Base-by-base conservation (phyloP, 129 eudicot species). In the Dittrichia graveolens region DNA sequence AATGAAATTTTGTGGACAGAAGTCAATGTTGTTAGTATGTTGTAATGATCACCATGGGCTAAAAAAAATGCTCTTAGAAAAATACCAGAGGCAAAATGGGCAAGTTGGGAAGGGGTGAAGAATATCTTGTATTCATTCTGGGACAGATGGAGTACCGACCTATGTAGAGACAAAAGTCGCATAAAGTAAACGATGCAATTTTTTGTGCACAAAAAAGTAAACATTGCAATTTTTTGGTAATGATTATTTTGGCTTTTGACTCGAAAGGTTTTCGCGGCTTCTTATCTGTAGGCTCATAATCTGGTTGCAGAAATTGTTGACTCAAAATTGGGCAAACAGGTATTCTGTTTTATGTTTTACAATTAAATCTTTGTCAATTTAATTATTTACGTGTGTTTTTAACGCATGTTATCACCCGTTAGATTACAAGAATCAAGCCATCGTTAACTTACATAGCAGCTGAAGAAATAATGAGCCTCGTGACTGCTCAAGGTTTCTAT, bases 381-480 rank as follows among this genome's bases (percentile, higher is more conserved):
- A 39, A 7, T 59, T n/a, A 55, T 58, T n/a, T 68, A 16, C 24
- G 24, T 50, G 7, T 70, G 72, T 16, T 78, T 56, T 70, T 49
- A 61, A 52, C 10, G 58, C 40, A 78, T 53, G 24, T 42, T 61
- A 41, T 49, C 65, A 54, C 57, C 54, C 52, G 45, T 56, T 83
- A 94, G 99, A 88, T 94, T 63, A 79, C 92, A 83, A 86, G 88
- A 83, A 90, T 88, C 78, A 94, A 85, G 84, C 97, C 99, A 52
- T 69, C 88, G 11, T 89, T 94, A 56, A 90, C 97, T 38, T 94
- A 88, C 53, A 90, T 94, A 77, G 97, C 99, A 46, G 89, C 97
- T 52, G 97, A 90, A 82, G 97, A 94, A 88, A 85, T 94, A 53
- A 94, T 94, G 99, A 90, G 99, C 89, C 97, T 90, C 43, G 99